Evolutionary conservation across 2,329 filamentous ascomycete species (phyloP).

Genomic region (Amesomyces nigricolor): DNA sequence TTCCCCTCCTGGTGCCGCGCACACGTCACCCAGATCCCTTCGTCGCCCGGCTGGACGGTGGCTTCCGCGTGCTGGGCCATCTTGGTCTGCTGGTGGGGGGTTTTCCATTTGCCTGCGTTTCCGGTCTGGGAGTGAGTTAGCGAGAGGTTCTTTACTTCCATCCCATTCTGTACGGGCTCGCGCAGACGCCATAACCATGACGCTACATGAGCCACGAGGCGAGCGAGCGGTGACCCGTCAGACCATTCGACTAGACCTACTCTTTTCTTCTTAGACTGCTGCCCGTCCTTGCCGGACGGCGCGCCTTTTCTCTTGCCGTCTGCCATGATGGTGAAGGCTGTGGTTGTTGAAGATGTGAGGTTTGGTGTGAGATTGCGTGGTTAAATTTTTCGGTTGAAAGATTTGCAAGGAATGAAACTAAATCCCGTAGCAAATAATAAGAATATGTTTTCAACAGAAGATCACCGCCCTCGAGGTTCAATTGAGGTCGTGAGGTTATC

Average conservation of each 20-base stretch:
- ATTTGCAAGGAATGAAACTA: neutral
- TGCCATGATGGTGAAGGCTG: conserved; percentile 23
- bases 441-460: no score
- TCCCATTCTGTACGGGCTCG: no score
- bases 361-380: conserved; percentile 10
- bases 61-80: conserved; percentile 39
- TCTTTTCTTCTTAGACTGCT: conserved; percentile 35
- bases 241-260: conserved; percentile 11
- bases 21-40: conserved; percentile 74
- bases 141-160: no score
- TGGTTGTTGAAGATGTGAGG: neutral
- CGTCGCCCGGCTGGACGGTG: conserved; percentile 59
- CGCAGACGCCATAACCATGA: no score
- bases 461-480: no score
- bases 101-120: conserved; percentile 55
- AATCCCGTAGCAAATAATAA: no score
- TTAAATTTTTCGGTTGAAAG: neutral
- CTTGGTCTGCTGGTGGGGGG: conserved; percentile 52
- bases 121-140: conserved; percentile 38
- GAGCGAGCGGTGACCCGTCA: neutral
- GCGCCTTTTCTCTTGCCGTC: conserved; percentile 34
- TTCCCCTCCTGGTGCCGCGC: conserved; percentile 65
- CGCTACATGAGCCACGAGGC: neutral
- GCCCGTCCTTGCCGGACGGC: conserved; percentile 26
- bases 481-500: neutral